Conservation (phyloP, 192 early-diverging fungal genomes). For the Geranomyces variabilis region DNA sequence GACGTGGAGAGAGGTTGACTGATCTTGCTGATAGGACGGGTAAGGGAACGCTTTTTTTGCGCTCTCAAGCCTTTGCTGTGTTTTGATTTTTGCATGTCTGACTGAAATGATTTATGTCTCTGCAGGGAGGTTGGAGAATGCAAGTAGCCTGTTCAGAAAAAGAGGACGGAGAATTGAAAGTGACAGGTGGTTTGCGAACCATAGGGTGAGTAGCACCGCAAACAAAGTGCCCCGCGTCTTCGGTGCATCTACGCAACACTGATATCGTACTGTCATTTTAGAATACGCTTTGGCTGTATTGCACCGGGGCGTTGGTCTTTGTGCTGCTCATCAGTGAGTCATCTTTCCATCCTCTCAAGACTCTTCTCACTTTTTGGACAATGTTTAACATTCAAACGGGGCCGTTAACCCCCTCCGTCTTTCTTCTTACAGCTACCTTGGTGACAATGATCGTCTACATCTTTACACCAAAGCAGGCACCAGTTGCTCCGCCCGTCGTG, state of each 20-base stretch:
- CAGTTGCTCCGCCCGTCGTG: background rate
- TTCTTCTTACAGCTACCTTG: background rate
- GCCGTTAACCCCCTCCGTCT: background rate
- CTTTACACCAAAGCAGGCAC: background rate
- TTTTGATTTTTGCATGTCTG: no score
- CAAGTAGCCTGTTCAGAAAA: constrained; percentile 2
- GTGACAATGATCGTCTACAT: constrained; percentile 4
- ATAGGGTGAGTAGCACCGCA: background rate
- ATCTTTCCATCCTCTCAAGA: background rate
- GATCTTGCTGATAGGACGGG: background rate
- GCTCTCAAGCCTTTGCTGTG: no score
- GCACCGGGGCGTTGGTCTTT: background rate
- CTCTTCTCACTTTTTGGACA: no score
- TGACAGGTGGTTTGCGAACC: constrained; percentile 6
- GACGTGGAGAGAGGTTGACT: background rate
- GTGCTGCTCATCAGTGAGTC: constrained; percentile 1
- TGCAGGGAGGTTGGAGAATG: constrained; percentile 8
- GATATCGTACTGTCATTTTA: background rate
- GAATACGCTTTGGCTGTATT: background rate
- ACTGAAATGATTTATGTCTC: background rate
- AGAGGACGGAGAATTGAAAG: background rate
- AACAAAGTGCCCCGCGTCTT: no score
- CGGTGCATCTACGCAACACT: no score
- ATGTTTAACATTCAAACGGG: background rate
- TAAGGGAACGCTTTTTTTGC: no score